Evolutionary conservation across 805 yeast species (phyloP).

Genomic region (Nakazawaea ambrosiae): DNA sequence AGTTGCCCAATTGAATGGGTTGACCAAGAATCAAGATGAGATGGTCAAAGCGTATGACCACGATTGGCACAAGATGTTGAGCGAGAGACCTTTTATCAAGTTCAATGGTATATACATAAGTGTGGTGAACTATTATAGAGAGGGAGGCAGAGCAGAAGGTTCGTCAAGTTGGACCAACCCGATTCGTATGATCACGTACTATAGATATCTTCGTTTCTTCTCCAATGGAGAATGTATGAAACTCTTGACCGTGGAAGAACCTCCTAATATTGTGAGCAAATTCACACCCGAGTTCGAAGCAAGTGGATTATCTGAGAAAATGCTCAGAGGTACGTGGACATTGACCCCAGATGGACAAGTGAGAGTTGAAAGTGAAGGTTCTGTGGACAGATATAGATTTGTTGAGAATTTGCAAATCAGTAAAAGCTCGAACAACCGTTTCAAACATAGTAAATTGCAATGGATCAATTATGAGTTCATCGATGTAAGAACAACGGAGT

Average conservation of each 20-base stretch:
- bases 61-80: conserved; percentile 45
- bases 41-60: conserved; percentile 35
- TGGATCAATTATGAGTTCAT: conserved; percentile 64
- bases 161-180: conserved; percentile 68
- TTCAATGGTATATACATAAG: conserved; percentile 82
- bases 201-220: conserved; percentile 75
- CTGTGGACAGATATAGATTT: conserved; percentile 54
- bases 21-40: conserved; percentile 23
- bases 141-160: conserved; percentile 68
- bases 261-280: conserved; percentile 54
- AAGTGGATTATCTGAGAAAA: conserved; percentile 26
- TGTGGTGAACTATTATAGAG: conserved; percentile 75
- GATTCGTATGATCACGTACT: conserved; percentile 78
- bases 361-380: conserved; percentile 45
- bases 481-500: conserved; percentile 47
- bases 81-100: conserved; percentile 68
- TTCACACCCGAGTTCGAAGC: conserved; percentile 29
- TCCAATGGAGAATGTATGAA: conserved; percentile 71
- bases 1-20: conserved; percentile 28
- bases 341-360: conserved; percentile 48
- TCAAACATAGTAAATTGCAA: conserved; percentile 59
- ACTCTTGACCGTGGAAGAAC: conserved; percentile 67
- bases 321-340: conserved; percentile 50
- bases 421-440: conserved; percentile 54
- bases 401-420: conserved; percentile 56